A percentile compares a stretch with the other conserved stretches of the same genome.
Conservation (phyloP, 306 rosid species). For the Malus sieversii region DNA sequence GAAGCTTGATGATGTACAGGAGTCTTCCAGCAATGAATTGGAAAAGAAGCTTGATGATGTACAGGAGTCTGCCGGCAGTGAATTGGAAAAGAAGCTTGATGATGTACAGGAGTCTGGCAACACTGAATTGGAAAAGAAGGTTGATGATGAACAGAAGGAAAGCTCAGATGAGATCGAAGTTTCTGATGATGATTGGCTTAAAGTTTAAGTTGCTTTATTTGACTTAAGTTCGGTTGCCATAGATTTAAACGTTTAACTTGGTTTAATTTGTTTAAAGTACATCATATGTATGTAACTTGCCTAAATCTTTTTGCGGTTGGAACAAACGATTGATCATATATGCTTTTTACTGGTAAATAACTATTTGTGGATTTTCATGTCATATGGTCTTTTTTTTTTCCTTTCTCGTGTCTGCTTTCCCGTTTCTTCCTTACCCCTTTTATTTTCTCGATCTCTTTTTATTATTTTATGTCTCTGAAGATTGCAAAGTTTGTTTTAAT, state of each 20-base stretch:
- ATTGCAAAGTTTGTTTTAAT: not conserved
- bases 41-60: slow-evolving; percentile 47
- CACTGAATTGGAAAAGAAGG: slow-evolving; percentile 24
- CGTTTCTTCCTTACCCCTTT: not conserved
- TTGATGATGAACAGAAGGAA: slow-evolving; percentile 19
- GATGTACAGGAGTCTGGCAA: slow-evolving; percentile 24
- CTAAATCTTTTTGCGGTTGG: not conserved
- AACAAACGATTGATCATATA: not conserved
- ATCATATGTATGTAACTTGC: not conserved
- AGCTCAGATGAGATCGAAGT: slow-evolving; percentile 15
- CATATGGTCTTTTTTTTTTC: not conserved
- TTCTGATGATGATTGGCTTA: slow-evolving; percentile 22
- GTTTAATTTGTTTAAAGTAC: not conserved
- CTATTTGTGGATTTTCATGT: not conserved
- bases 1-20: slow-evolving; percentile 23
- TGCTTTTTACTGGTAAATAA: not conserved
- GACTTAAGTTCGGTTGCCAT: not conserved
- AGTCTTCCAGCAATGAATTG: not conserved
- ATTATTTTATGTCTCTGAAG: not conserved
- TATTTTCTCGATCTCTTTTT: not conserved
- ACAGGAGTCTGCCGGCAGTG: slow-evolving; percentile 6
- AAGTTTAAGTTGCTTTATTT: not conserved
- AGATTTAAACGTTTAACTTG: not conserved
- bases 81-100: slow-evolving; percentile 26
- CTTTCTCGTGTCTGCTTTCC: not conserved